Conservation (phyloP, 176 grass and related monocot genomes). For the Oryza rufipogon region DNA sequence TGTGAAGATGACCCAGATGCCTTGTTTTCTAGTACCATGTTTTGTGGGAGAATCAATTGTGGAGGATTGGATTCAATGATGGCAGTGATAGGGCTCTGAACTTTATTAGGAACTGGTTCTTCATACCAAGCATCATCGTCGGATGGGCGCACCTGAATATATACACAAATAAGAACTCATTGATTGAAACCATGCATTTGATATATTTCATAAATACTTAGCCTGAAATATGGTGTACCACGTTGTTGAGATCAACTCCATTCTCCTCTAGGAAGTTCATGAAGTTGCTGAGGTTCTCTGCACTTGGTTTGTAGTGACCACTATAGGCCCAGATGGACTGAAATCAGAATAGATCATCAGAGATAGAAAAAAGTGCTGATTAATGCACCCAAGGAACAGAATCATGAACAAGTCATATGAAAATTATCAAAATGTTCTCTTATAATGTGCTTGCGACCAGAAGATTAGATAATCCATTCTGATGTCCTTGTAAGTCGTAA, state of each 20-base stretch:
- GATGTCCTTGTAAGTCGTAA: background rate
- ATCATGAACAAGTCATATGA: background rate
- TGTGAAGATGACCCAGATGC: conserved; percentile 6
- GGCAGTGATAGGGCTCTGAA: background rate
- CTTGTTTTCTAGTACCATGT: conserved; percentile 16
- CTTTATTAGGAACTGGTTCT: conserved; percentile 30
- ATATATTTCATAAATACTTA: background rate
- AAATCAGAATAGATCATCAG: background rate
- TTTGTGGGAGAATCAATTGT: conserved; percentile 35
- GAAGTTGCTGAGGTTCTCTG: conserved; percentile 52
- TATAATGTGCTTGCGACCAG: background rate
- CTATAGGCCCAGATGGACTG: conserved; percentile 69
- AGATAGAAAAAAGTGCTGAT: background rate
- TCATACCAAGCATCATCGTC: conserved; percentile 63
- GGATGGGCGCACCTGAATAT: conserved; percentile 52
- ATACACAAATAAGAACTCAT: background rate
- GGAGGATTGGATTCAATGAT: conserved; percentile 30
- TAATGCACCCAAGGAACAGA: background rate
- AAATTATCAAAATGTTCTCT: background rate
- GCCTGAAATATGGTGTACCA: conserved; percentile 46
- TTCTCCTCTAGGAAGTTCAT: conserved; percentile 62
- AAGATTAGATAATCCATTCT: background rate
- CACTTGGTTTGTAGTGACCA: conserved; percentile 65
- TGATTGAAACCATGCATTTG: conserved; percentile 3
- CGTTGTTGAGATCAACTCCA: conserved; percentile 55